A percentile compares a stretch with the other conserved stretches of the same genome.
Evolutionary conservation across 345 rosid species (phyloP).

Genomic region (Pelargonium nanum): DNA sequence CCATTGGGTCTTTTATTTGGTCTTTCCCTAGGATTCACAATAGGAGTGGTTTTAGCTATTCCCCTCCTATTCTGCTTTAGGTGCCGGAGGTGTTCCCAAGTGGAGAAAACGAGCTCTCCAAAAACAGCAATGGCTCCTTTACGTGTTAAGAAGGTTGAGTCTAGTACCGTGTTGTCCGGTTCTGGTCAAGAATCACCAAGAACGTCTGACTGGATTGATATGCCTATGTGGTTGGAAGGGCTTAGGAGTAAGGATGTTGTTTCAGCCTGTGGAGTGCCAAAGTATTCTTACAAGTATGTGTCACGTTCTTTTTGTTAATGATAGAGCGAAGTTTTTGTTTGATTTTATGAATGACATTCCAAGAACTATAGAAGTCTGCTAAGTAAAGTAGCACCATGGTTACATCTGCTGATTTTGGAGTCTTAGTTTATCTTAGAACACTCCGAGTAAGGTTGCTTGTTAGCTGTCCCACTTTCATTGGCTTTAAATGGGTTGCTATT

Average conservation of each 20-base stretch:
- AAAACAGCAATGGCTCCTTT: constrained; percentile 66
- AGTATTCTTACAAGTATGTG: constrained; percentile 79
- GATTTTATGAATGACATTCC: background rate
- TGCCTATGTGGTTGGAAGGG: constrained; percentile 73
- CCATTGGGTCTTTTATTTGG: constrained; percentile 81
- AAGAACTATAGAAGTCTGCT: background rate
- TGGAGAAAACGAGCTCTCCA: constrained; percentile 74
- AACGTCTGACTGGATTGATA: constrained; percentile 47
- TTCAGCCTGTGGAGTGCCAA: constrained; percentile 82
- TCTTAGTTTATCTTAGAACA: too few relatives aligned
- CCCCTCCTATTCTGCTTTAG: constrained; percentile 45
- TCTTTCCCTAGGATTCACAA: constrained; percentile 78
- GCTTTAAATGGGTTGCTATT: too few relatives aligned
- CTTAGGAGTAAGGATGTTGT: constrained; percentile 47
- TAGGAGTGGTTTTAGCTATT: constrained; percentile 77
- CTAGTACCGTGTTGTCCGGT: constrained; percentile 65
- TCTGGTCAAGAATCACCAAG: constrained; percentile 90
- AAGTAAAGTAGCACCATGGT: too few relatives aligned
- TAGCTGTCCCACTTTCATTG: too few relatives aligned
- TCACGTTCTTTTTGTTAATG: background rate
- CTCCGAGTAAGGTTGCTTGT: too few relatives aligned
- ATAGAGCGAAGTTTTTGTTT: constrained; percentile 5
- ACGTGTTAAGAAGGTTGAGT: constrained; percentile 63
- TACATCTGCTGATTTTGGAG: too few relatives aligned
- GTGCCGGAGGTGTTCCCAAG: constrained; percentile 74